A percentile compares a stretch with the other conserved stretches of the same genome.
These are phyloP conservation scores for Exophiala sideris DNA, from an alignment of 2,329 filamentous ascomycete genomes.

Conservation along the genomic window DNA sequence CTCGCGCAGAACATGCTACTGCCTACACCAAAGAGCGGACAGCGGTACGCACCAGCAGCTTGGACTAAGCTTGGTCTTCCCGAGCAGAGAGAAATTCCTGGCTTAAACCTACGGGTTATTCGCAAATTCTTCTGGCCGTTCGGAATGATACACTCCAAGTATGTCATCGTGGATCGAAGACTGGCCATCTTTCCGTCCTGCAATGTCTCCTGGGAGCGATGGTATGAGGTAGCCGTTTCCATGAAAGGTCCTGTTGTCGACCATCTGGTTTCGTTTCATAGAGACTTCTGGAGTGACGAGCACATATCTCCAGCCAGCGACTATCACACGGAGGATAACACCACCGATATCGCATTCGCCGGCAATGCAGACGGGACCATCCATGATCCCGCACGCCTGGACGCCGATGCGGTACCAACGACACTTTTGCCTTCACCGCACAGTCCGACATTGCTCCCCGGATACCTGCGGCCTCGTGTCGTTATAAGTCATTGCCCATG, in stretches of 20 bases:
- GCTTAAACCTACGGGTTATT: conserved; percentile 68
- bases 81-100: conserved; percentile 49
- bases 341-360: background rate
- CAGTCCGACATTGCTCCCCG: conserved; percentile 63
- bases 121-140: conserved; percentile 76
- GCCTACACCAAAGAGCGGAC: conserved; percentile 60
- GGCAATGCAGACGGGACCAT: background rate
- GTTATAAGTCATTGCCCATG: conserved; percentile 53
- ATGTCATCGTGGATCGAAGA: conserved; percentile 67
- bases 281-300: conserved; percentile 60
- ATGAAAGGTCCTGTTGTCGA: conserved; percentile 60
- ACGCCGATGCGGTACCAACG: background rate
- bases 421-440: conserved; percentile 42
- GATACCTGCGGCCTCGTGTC: conserved; percentile 68
- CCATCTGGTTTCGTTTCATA: conserved; percentile 65
- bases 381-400: background rate
- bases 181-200: conserved; percentile 71
- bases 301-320: background rate
- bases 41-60: conserved; percentile 55
- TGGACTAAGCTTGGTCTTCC: conserved; percentile 69
- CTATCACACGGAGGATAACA: background rate
- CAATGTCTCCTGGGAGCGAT: conserved; percentile 84
- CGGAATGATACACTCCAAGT: conserved; percentile 86
- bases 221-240: conserved; percentile 75
- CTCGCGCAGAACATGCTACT: conserved; percentile 73